These are phyloP conservation scores for Ascomycota sp. DNA, from an alignment of 2,329 filamentous ascomycete genomes.

Conservation along the genomic window DNA sequence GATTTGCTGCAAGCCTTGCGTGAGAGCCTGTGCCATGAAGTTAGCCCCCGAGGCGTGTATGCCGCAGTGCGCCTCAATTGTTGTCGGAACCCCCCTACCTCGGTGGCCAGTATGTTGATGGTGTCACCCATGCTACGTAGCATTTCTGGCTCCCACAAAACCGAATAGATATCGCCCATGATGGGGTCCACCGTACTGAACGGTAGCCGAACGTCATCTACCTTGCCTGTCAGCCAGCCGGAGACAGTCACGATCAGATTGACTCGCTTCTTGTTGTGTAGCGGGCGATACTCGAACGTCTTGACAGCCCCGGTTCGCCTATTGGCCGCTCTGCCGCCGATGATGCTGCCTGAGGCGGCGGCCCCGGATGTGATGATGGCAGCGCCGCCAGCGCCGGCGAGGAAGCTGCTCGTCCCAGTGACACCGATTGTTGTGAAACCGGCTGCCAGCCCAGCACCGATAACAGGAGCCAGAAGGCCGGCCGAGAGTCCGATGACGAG, in stretches of 20 bases:
- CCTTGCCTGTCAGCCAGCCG: slow-evolving; percentile 95
- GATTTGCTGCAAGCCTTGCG: slow-evolving; percentile 87
- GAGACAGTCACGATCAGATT: slow-evolving; percentile 89
- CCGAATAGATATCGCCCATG: slow-evolving; percentile 95
- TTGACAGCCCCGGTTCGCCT: slow-evolving; percentile 75
- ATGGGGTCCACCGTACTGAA: slow-evolving; percentile 91
- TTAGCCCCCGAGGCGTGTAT: neutral
- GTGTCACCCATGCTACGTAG: slow-evolving; percentile 92
- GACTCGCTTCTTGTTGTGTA: slow-evolving; percentile 94
- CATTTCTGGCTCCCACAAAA: slow-evolving; percentile 97
- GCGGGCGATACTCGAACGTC: slow-evolving; percentile 86
- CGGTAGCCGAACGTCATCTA: slow-evolving; percentile 85
- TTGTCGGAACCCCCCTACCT: slow-evolving; percentile 31
- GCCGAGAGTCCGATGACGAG: slow-evolving; percentile 89
- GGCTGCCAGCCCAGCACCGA: slow-evolving; percentile 78
- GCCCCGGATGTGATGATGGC: slow-evolving; percentile 83
- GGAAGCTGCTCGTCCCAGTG: slow-evolving; percentile 65
- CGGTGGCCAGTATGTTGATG: slow-evolving; percentile 92
- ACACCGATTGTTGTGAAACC: slow-evolving; percentile 92
- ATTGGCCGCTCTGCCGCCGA: slow-evolving; percentile 67
- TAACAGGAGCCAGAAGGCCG: slow-evolving; percentile 74
- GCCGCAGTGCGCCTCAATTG: no score
- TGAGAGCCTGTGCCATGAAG: slow-evolving; percentile 43
- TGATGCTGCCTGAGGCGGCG: slow-evolving; percentile 65
- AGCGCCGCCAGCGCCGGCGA: slow-evolving; percentile 77